These are phyloP conservation scores for Eimeria maxima DNA, from an alignment of 169 alveolate species.

Conservation along the genomic window DNA sequence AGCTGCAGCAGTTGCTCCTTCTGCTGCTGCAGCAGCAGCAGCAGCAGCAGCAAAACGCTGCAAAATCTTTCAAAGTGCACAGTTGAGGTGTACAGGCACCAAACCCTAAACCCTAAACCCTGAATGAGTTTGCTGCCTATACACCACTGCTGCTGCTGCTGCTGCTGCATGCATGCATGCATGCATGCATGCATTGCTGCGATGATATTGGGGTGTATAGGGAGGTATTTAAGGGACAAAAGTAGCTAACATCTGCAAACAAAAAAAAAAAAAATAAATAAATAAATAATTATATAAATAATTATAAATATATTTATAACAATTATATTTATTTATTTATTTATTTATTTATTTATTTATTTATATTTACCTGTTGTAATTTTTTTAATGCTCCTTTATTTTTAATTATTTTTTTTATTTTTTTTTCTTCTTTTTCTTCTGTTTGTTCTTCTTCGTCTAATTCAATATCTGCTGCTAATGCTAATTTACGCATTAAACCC, in stretches of 20 bases:
- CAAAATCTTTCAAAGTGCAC: background rate
- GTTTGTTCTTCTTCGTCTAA: background rate
- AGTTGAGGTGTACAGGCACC: background rate
- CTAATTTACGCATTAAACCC: background rate
- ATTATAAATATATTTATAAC: no score
- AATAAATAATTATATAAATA: no score
- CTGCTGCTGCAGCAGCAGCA: background rate
- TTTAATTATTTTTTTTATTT: background rate
- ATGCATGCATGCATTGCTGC: no score
- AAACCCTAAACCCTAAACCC: no score
- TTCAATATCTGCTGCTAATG: conserved; percentile 5
- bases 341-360: background rate
- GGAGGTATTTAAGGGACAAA: background rate
- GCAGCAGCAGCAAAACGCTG: background rate
- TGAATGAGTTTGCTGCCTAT: background rate
- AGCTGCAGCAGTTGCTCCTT: no score
- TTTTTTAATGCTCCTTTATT: background rate
- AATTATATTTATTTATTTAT: background rate
- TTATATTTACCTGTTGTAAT: background rate
- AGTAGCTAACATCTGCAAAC: background rate
- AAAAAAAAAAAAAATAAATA: background rate
- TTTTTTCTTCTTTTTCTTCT: background rate
- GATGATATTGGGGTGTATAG: background rate
- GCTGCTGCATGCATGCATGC: background rate
- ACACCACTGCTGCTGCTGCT: background rate